phyloP scores from a whole-genome alignment of 75 land plant genomes.

The Larix kaempferi region DNA sequence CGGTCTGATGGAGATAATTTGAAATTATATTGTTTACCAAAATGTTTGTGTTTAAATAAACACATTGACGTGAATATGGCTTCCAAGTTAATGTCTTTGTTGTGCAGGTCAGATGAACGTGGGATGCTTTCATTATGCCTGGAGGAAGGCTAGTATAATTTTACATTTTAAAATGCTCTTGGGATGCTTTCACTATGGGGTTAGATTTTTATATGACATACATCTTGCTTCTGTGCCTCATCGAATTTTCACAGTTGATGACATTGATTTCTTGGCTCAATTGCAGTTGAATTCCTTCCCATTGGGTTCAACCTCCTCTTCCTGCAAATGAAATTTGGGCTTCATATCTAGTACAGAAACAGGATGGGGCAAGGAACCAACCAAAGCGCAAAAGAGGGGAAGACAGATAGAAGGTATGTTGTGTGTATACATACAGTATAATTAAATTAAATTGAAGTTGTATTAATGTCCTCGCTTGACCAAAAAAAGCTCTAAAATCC shows the following conservation, averaged over 20 bases:
- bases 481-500: too few species aligned
- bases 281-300: conserved; percentile 92
- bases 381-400: too few species aligned
- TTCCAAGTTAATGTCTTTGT: background rate
- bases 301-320: conserved; percentile 88
- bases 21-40: background rate
- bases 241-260: background rate
- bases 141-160: conserved; percentile 71
- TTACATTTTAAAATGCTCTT: background rate
- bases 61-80: background rate
- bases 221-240: background rate
- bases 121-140: conserved; percentile 92
- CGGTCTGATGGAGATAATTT: background rate
- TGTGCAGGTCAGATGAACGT: conserved; percentile 79
- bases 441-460: too few species aligned
- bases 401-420: too few species aligned
- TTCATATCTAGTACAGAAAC: conserved; percentile 54
- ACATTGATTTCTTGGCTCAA: conserved; percentile 1
- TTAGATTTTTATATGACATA: conserved; percentile 1
- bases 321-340: conserved; percentile 89
- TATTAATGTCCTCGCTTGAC: too few species aligned
- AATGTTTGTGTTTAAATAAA: background rate
- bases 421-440: too few species aligned
- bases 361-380: too few species aligned
- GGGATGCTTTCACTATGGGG: background rate